Percentiles rank a stretch among this genome's conserved stretches.
phyloP scores from a whole-genome alignment of 305 asterid species.

The Fraxinus dipetala region DNA sequence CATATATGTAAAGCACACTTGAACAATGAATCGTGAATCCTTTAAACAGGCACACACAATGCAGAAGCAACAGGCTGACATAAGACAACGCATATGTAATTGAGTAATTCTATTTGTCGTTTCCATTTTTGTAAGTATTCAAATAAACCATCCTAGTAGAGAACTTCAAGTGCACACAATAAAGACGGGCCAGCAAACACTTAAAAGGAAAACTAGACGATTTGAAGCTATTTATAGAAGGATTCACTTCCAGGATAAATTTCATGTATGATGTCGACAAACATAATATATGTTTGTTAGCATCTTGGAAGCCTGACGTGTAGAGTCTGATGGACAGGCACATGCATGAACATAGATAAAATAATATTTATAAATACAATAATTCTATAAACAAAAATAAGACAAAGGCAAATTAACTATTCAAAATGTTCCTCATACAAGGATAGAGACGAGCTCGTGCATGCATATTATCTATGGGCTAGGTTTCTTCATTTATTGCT shows the following conservation, averaged over 20 bases:
- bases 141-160: not conserved
- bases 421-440: not conserved
- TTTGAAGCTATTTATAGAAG: not conserved
- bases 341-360: not conserved
- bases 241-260: slow-evolving; percentile 4
- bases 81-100: not conserved
- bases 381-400: not conserved
- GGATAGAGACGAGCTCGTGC: not conserved
- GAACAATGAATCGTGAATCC: not conserved
- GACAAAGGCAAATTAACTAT: not conserved
- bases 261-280: not conserved
- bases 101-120: not conserved
- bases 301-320: not conserved
- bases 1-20: not conserved
- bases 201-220: not conserved
- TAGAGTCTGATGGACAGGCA: not conserved
- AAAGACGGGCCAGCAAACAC: not conserved
- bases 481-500: not conserved
- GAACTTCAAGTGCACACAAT: not conserved
- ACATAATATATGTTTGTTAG: not conserved
- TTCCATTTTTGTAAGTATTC: not conserved
- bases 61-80: slow-evolving; percentile 1
- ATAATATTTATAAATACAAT: not conserved
- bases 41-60: not conserved
- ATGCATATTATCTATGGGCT: not conserved